These are phyloP conservation scores for Priceomyces medius DNA, from an alignment of 805 yeast genomes.

Conservation along the genomic window DNA sequence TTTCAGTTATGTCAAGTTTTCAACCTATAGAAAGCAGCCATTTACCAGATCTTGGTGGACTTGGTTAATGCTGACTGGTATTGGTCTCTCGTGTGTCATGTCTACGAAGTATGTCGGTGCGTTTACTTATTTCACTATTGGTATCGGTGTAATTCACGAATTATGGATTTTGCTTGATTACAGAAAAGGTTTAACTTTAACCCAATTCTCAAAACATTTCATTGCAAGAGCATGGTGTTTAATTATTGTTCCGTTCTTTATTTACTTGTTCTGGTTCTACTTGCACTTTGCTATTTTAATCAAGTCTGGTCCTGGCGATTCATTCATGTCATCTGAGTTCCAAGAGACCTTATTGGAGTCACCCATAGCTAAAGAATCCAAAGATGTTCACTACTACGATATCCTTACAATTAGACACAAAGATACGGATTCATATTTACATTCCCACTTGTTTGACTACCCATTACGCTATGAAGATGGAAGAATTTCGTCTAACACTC, in stretches of 20 bases:
- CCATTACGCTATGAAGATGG: slow-evolving; percentile 97
- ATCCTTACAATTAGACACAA: slow-evolving; percentile 75
- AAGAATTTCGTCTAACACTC: slow-evolving; percentile 89
- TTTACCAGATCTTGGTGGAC: slow-evolving; percentile 77
- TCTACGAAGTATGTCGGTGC: slow-evolving; percentile 96
- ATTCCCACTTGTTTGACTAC: slow-evolving; percentile 73
- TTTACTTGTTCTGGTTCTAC: slow-evolving; percentile 88
- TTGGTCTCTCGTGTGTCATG: slow-evolving; percentile 84
- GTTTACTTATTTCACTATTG: slow-evolving; percentile 84
- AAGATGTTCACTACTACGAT: slow-evolving; percentile 73
- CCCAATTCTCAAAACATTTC: slow-evolving; percentile 65
- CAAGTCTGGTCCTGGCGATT: slow-evolving; percentile 94
- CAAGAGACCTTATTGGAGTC: slow-evolving; percentile 91
- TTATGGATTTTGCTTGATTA: slow-evolving; percentile 85
- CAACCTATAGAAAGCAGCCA: slow-evolving; percentile 61
- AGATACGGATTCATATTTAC: slow-evolving; percentile 74
- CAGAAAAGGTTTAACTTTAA: slow-evolving; percentile 59
- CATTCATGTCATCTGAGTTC: slow-evolving; percentile 91
- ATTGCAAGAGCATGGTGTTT: slow-evolving; percentile 68
- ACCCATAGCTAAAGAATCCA: slow-evolving; percentile 67
- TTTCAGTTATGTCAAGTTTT: slow-evolving; percentile 75
- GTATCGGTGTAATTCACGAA: slow-evolving; percentile 80
- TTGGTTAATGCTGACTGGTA: slow-evolving; percentile 85
- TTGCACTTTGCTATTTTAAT: slow-evolving; percentile 80
- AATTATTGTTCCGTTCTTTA: slow-evolving; percentile 73